Percentiles rank a stretch among this genome's conserved stretches.
phyloP scores from a whole-genome alignment of 495 filamentous ascomycete genomes.

The Penicillium antarcticum region DNA sequence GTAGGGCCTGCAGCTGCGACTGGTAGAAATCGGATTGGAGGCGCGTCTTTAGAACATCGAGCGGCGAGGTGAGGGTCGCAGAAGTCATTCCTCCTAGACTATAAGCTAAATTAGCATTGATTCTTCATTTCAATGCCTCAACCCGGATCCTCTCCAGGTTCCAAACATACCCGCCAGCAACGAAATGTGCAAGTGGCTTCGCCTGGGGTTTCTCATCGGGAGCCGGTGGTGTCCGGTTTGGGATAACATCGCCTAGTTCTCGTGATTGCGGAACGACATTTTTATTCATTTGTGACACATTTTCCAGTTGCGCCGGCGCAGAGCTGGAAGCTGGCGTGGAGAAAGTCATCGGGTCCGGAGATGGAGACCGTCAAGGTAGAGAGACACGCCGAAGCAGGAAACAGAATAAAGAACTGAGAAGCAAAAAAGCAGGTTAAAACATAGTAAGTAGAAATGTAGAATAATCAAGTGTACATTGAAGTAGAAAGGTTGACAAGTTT shows the following conservation, averaged over 20 bases:
- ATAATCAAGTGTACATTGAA: slow-evolving; percentile 2
- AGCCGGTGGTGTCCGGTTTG: slow-evolving; percentile 35
- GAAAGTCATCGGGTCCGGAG: slow-evolving; percentile 12
- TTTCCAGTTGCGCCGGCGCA: slow-evolving; percentile 27
- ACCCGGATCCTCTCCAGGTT: background rate
- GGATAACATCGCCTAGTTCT: slow-evolving; percentile 58
- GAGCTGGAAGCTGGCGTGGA: slow-evolving; percentile 20
- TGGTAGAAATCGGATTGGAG: slow-evolving; percentile 92
- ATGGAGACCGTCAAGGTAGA: background rate
- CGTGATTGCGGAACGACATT: slow-evolving; percentile 45
- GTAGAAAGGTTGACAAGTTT: background rate
- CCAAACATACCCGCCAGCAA: slow-evolving; percentile 73
- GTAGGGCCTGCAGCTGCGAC: slow-evolving; percentile 49
- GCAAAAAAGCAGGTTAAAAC: background rate
- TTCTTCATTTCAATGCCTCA: too few species aligned
- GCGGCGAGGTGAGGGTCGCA: slow-evolving; percentile 78
- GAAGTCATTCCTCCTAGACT: slow-evolving; percentile 87
- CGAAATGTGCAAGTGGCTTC: slow-evolving; percentile 85
- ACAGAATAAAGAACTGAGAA: background rate
- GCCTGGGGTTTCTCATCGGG: slow-evolving; percentile 47
- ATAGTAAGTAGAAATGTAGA: background rate
- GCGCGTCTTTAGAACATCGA: slow-evolving; percentile 88
- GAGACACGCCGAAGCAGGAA: background rate
- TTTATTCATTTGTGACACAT: slow-evolving; percentile 2
- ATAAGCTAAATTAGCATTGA: background rate